Evolutionary conservation across 192 early-diverging fungal species (phyloP), one percentile per base, ranked within the genome.

Genomic region (Backusella liffmaniae): DNA sequence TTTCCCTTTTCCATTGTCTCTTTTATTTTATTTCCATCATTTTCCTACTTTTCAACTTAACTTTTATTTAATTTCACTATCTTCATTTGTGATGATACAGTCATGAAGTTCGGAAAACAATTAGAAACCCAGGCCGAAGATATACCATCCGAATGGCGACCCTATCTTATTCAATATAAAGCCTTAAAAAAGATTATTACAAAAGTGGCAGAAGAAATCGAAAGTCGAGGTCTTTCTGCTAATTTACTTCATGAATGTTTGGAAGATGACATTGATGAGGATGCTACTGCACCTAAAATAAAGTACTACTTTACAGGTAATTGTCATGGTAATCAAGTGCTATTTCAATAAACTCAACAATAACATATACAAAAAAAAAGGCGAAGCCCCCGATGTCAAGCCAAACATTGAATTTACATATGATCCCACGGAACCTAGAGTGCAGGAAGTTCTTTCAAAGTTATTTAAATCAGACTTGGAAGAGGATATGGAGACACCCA

Each of bases 81-180:
- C 56, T 29, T 62, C 26, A 29, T 62, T 62, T 23, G 56, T 21
- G 34, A 65, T 72, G 39, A 44, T 62, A 37, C 26, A 49, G 26
- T 23, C 46, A 94, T 94, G 92, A 94, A 94, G 84, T 94, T 94
- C 81, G 89, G 85, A 73, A 92, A 92, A 73, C 82, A 87, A 26
- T 85, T 94, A 42, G 91, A 92, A 72, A 84, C 86, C 4, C 88
- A 84, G 79, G 83, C 90, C 29, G 89, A 90, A 77, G 78, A 90
- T 51, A 89, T 94, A 72, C 92, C 92, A 12, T 85, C 86, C 42
- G 88, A 90, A 69, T 92, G 92, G 90, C 86, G 90, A 67, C 91
- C 89, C 7, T 92, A 93, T 71, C 70, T 92, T n/a, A 92, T 94
- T 69, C 90, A 91, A 56, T 94, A 94, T 87, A 92, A 92, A 73